These are phyloP conservation scores for Botryotinia narcissicola DNA, from an alignment of 2,329 filamentous ascomycete species.

Conservation along the genomic window DNA sequence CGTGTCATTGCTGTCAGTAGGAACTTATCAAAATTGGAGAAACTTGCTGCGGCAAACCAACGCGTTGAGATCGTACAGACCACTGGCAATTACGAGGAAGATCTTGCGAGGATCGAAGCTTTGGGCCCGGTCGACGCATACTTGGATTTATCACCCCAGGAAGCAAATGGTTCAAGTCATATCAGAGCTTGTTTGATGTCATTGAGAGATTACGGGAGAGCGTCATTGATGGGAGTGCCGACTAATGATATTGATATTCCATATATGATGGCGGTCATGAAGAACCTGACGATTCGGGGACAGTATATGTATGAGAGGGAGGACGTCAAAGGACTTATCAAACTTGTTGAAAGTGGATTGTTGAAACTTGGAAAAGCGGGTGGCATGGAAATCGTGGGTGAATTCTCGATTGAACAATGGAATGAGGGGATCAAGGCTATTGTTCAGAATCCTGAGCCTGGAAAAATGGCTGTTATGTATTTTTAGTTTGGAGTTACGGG, in stretches of 20 bases:
- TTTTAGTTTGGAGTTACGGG: not conserved
- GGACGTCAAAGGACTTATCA: constrained; percentile 43
- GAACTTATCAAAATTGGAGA: constrained; percentile 41
- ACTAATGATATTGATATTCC: constrained; percentile 36
- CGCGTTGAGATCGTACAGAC: constrained; percentile 44
- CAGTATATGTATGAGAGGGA: constrained; percentile 48
- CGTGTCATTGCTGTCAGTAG: constrained; percentile 50
- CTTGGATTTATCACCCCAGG: constrained; percentile 47
- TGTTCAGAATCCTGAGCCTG: constrained; percentile 30
- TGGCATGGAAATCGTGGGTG: constrained; percentile 12
- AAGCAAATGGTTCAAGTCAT: constrained; percentile 43
- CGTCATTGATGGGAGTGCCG: constrained; percentile 39
- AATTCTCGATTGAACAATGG: constrained; percentile 23
- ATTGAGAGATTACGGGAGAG: constrained; percentile 36
- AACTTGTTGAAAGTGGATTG: constrained; percentile 41
- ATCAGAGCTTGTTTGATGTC: constrained; percentile 40
- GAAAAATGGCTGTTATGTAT: not conserved
- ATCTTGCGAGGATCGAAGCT: constrained; percentile 27
- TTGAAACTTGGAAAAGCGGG: constrained; percentile 20
- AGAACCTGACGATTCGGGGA: constrained; percentile 42
- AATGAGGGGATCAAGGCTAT: constrained; percentile 21
- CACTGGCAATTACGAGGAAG: constrained; percentile 41
- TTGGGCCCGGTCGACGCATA: constrained; percentile 43
- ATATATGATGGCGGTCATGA: constrained; percentile 35
- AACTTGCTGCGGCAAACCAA: constrained; percentile 36